A percentile compares a stretch with the other conserved stretches of the same genome.
Evolutionary conservation across 2,329 filamentous ascomycete genomes (phyloP).

Genomic region (Gliomastix tumulicola): DNA sequence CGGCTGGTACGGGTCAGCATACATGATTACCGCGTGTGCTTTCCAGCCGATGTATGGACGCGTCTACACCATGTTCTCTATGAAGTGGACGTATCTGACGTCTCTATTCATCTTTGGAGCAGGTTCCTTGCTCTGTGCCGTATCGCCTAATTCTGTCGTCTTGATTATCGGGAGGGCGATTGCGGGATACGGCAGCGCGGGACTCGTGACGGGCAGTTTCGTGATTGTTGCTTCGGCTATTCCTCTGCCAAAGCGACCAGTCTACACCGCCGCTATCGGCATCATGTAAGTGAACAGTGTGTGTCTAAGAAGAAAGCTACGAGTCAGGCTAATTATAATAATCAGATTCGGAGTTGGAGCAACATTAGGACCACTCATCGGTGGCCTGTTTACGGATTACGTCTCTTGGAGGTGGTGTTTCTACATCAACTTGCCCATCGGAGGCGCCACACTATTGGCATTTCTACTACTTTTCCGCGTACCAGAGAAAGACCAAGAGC

Average conservation of each 20-base stretch:
- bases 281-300: too few species aligned
- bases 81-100: conserved; percentile 44
- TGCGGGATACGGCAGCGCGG: conserved; percentile 50
- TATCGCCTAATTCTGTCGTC: conserved; percentile 41
- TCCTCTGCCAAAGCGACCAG: conserved; percentile 1
- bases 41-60: conserved; percentile 65
- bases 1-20: conserved; percentile 71
- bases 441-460: too few species aligned
- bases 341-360: too few species aligned
- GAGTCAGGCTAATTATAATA: too few species aligned
- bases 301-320: too few species aligned
- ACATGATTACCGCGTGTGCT: conserved; percentile 62
- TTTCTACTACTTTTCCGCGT: too few species aligned
- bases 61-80: conserved; percentile 50
- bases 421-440: conserved; percentile 54
- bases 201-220: conserved; percentile 46
- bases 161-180: conserved; percentile 48
- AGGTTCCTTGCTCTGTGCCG: conserved; percentile 47
- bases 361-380: conserved; percentile 56
- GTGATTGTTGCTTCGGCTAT: conserved; percentile 20
- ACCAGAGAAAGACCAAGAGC: too few species aligned
- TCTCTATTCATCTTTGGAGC: conserved; percentile 48
- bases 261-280: conserved; percentile 41
- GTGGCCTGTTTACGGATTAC: conserved; percentile 59
- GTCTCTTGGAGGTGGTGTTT: conserved; percentile 66